phyloP scores from a whole-genome alignment of 2,329 filamentous ascomycete genomes.

The Pseudogymnoascus sp. region DNA sequence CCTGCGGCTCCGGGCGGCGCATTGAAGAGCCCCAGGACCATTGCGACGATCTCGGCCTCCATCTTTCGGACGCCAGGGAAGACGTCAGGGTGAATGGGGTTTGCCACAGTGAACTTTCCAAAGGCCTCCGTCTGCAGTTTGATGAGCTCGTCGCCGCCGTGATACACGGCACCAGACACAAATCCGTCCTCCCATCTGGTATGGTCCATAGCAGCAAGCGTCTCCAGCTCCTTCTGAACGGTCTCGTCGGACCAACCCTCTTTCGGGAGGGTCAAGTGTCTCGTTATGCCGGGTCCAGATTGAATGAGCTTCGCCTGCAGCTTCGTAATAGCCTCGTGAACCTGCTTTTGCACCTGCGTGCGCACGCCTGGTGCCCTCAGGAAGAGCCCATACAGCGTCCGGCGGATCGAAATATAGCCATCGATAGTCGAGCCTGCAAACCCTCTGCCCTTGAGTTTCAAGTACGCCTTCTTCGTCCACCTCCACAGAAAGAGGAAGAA shows the following conservation, averaged over 20 bases:
- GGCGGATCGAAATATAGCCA: slow-evolving; percentile 63
- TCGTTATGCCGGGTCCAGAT: slow-evolving; percentile 59
- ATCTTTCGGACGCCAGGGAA: slow-evolving; percentile 98
- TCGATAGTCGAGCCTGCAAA: slow-evolving; percentile 70
- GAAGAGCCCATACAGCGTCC: slow-evolving; percentile 76
- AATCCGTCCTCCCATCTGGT: slow-evolving; percentile 94
- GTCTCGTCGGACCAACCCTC: slow-evolving; percentile 76
- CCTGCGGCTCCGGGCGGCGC: slow-evolving; percentile 79
- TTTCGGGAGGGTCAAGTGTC: slow-evolving; percentile 70
- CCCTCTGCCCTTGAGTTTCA: slow-evolving; percentile 84
- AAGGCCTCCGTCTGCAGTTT: slow-evolving; percentile 88
- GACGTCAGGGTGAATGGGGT: slow-evolving; percentile 96
- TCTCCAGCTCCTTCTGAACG: slow-evolving; percentile 70
- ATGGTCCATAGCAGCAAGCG: slow-evolving; percentile 79
- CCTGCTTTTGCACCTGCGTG: slow-evolving; percentile 74
- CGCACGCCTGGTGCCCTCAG: slow-evolving; percentile 80
- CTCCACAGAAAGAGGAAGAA: slow-evolving; percentile 84
- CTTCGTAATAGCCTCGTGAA: slow-evolving; percentile 71
- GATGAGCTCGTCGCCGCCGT: slow-evolving; percentile 76
- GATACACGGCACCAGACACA: slow-evolving; percentile 93
- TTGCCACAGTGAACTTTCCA: slow-evolving; percentile 87
- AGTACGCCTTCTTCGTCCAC: slow-evolving; percentile 70
- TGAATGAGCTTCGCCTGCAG: slow-evolving; percentile 79
- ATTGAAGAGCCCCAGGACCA: slow-evolving; percentile 87
- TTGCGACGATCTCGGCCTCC: slow-evolving; percentile 96